These are phyloP conservation scores for Lagenidium giganteum DNA, from an alignment of 352 stramenopile species.

Conservation along the genomic window DNA sequence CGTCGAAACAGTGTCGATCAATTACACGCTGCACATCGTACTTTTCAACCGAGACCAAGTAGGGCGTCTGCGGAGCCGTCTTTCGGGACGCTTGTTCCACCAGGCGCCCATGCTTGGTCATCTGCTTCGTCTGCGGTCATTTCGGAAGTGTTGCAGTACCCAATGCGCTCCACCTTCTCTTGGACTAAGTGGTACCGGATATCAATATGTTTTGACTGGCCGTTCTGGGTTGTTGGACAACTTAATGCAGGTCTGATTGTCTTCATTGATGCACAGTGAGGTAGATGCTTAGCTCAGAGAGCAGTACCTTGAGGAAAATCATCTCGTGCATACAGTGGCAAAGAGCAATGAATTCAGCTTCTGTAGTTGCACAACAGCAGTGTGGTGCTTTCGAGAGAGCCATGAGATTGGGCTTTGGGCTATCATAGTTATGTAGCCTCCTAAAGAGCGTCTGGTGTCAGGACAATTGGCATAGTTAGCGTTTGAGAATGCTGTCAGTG, in stretches of 20 bases:
- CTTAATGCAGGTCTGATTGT: conserved; percentile 34
- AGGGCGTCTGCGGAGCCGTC: no score
- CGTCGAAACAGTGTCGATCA: no score
- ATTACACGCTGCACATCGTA: no score
- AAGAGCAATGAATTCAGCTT: conserved; percentile 7
- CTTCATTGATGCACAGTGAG: conserved; percentile 23
- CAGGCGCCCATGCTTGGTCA: no score
- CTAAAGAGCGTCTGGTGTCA: conserved; percentile 15
- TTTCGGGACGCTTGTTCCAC: no score
- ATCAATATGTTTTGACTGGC: conserved; percentile 24
- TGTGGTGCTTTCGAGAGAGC: conserved; percentile 8
- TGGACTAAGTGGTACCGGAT: conserved; percentile 30
- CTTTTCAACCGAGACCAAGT: no score
- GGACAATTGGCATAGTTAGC: conserved; percentile 18
- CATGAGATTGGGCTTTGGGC: conserved; percentile 4
- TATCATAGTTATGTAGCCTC: conserved; percentile 12
- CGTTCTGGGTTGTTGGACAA: conserved; percentile 20
- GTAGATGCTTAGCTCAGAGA: neutral
- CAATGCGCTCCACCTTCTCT: conserved; percentile 18
- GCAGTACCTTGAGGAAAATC: conserved; percentile 5
- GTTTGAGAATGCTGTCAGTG: no score
- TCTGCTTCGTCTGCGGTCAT: conserved; percentile 24
- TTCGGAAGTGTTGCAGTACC: conserved; percentile 19
- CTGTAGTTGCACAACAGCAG: conserved; percentile 9
- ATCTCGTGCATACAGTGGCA: conserved; percentile 9